Base-by-base conservation (phyloP, 2,329 filamentous ascomycete genomes). In the Verticillium isaacii region DNA sequence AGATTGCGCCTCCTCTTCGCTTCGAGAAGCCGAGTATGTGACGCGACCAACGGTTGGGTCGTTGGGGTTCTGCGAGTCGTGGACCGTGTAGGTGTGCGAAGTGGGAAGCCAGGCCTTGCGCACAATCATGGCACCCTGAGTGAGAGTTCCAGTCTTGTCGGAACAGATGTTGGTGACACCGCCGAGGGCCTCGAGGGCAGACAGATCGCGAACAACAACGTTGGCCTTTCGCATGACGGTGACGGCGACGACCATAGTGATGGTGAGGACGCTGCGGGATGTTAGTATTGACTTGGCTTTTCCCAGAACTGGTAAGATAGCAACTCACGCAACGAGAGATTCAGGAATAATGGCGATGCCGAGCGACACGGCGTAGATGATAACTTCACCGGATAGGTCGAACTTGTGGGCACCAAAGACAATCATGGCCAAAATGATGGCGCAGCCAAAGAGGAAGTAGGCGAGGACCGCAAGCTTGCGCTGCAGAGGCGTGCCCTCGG, bases 381-480 rank as follows among this genome's bases (percentile, higher is more conserved):
- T 77, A 64, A 85, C 82, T 63, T 85, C 82, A 39, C 79, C 78
- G 52, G 77, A 73, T 59, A 82, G 72, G 55, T 79, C 67, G 68
- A 84, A 85, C 63, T 80, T 78, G 68, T 85, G 85, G 59, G 82
- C 84, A 0, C 77, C 82, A 69, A 86, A 86, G 12, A 86, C 84
- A 54, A 86, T 79, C 61, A 86, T 78, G 32, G 83, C 83, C 32
- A 86, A 75, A 23, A 85, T 69, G 12, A 85, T 72, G n/a, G 84
- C 91, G 63, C 90, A 87, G 56, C 83, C 87, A 70, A 94, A 93
- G 2, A 95, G 84, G 8, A 90, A 77, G 61, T 93, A 89, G 12
- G 91, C 91, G 63, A 95, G 82, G 68, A 90, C 90, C 63, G 89
- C 89, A 58, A 95, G 79, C 74, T 91, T 93, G 66, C 88, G 85